Base-by-base conservation (phyloP, 202 grass and related monocot species). In the Tripidium arundinaceum region DNA sequence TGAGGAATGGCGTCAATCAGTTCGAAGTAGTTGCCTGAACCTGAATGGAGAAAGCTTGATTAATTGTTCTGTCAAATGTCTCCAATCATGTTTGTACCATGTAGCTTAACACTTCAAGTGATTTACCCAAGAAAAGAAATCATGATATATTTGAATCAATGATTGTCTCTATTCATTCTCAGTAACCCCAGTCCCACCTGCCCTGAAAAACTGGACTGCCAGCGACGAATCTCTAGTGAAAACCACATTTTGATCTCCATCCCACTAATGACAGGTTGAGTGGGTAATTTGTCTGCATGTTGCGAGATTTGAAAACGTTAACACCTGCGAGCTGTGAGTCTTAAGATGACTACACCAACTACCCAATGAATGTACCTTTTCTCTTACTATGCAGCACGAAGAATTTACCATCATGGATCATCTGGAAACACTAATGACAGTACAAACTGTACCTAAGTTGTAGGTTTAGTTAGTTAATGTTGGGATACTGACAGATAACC, bases 81-180 rank as follows among this genome's bases (percentile, higher is more conserved):
- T 49, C 33, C 25, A 31, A 40, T 46, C 39, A 46, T 74, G 34
- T 79, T 26, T 89, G 50, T 79, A 83, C 72, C 70, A 8, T 80
- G 49, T 80, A 70, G 26, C 65, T 85, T 86, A 68, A 74, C 18
- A 62, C 67, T 38, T 74, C 33, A 45, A 86, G 28, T 84, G 58
- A 85, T 85, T 73, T 68, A 82, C 62, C 49, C 0, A 11, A 68
- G 74, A 74, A 71, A 50, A 54, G 7, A 72, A 29, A 38, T 81
- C 78, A 4, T 60, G 47, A 52, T 66, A 42, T 43, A 65, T 78
- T 67, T 13, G 65, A 66, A 39, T 27, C 59, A 13, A 25, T 54
- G 70, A 85, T 72, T 42, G 36, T 65, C 16, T 66, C 16, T 36
- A 61, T 83, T 55, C 74, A 66, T 31, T 8, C 47, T 36, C 70